Evolutionary conservation across 805 yeast genomes (phyloP), one percentile per base, ranked within the genome.

Genomic region (Nakazawaea populi): DNA sequence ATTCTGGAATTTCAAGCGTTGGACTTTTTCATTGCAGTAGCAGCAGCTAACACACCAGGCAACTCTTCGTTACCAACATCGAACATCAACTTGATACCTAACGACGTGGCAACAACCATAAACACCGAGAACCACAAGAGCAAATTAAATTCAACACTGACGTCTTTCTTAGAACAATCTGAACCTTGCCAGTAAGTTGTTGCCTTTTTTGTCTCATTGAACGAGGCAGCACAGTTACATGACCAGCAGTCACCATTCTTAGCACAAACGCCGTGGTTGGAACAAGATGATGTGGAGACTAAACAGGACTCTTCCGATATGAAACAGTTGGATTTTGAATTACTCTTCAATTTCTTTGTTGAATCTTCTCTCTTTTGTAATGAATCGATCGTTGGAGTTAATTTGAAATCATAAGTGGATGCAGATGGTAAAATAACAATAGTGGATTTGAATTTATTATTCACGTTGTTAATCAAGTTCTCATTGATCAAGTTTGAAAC

Each of bases 31-130:
- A 71, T 61, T 42, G 67, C 62, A 4, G 82, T 77, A 43, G 84
- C 80, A 40, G 86, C 84, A 55, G 75, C 77, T 58, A 85, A 75
- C 32, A 83, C 82, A 28, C 89, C 88, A 14, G 90, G 89, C 55
- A 85, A 73, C 42, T 82, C 78, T 56, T 82, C 85, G 57, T 66
- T 65, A 18, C 88, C 90, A 54, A 82, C 70, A 37, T 71, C 61
- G 51, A 66, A 63, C 62, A 85, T 66, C 52, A 85, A 72, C 58
- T 75, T 73, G 53, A 83, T 64, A 39, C 85, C 87, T 4, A 65
- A 66, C 38, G 66, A 79, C 44, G 80, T 67, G 24, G 78, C 65
- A 8, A 70, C 65, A 36, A 73, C 46, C 48, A 83, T 64, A 3
- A 74, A 77, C 10, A 85, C 55, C 10, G 76, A 66, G 2, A 87